Evolutionary conservation across 2,329 filamentous ascomycete genomes (phyloP).

Genomic region (Neofusicoccum kwambonambiense): DNA sequence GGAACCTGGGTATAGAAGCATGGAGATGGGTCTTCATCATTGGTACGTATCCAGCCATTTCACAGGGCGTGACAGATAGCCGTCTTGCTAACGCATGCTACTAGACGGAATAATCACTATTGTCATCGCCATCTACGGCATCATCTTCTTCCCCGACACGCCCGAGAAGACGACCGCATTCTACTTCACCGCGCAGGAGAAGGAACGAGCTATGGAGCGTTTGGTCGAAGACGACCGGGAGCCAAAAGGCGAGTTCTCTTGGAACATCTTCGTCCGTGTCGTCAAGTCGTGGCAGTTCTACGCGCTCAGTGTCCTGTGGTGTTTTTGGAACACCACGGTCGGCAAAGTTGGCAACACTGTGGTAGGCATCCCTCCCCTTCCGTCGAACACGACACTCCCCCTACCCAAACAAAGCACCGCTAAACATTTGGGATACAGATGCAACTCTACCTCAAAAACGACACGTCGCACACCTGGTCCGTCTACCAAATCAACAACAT

Average conservation of each 20-base stretch:
- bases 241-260: background rate
- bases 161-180: background rate
- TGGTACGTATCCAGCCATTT: background rate
- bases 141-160: constrained; percentile 7
- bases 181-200: constrained; percentile 2
- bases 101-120: background rate
- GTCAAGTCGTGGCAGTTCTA: constrained; percentile 6
- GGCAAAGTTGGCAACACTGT: background rate
- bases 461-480: background rate
- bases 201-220: background rate
- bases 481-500: constrained; percentile 12
- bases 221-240: background rate
- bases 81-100: no score
- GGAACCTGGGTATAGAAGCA: constrained; percentile 27
- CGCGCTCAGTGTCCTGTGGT: background rate
- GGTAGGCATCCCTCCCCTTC: background rate
- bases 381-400: background rate
- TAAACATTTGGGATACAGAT: background rate
- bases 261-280: background rate
- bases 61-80: no score
- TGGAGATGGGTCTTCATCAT: constrained; percentile 28
- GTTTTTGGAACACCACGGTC: background rate
- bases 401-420: background rate
- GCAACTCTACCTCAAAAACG: constrained; percentile 11
- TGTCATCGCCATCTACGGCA: background rate